phyloP scores from a whole-genome alignment of 129 eudicot genomes.

The Tanacetum coccineum region DNA sequence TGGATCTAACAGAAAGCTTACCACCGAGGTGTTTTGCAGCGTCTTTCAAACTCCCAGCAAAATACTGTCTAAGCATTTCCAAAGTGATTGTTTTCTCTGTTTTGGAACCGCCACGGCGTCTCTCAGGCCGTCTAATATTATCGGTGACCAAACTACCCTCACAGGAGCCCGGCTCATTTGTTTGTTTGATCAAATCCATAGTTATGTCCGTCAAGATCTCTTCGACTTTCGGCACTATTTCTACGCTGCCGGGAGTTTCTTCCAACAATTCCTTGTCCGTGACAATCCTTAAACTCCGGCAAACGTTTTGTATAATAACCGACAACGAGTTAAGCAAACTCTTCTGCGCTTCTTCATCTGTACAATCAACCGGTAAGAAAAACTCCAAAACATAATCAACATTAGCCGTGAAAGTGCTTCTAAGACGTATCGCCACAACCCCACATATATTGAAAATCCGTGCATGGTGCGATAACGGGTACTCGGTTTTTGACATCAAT shows the following conservation, averaged over 20 bases:
- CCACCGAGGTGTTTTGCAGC: constrained; percentile 95
- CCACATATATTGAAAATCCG: constrained; percentile 63
- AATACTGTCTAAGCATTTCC: constrained; percentile 81
- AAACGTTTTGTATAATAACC: constrained; percentile 54
- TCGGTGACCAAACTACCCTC: constrained; percentile 38
- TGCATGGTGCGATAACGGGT: constrained; percentile 93
- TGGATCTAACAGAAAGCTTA: constrained; percentile 31
- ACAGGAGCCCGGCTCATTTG: constrained; percentile 34
- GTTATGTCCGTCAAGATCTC: constrained; percentile 28
- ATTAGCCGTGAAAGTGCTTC: constrained; percentile 57
- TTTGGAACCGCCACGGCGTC: constrained; percentile 47
- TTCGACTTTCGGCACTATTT: constrained; percentile 31
- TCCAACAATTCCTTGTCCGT: constrained; percentile 70
- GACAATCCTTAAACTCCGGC: constrained; percentile 58
- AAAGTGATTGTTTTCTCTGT: constrained; percentile 74
- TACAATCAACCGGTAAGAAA: constrained; percentile 62
- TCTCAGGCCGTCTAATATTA: constrained; percentile 42
- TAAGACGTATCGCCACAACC: constrained; percentile 86
- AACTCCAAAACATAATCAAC: constrained; percentile 88
- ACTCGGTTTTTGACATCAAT: constrained; percentile 53
- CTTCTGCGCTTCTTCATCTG: constrained; percentile 55
- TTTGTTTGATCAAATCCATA: constrained; percentile 23
- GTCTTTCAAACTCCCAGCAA: constrained; percentile 95
- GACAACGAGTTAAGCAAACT: constrained; percentile 65
- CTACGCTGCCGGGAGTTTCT: constrained; percentile 31